A percentile compares a stretch with the other conserved stretches of the same genome.
Evolutionary conservation across 2,329 filamentous ascomycete genomes (phyloP).

Genomic region (Xylaria sp.): DNA sequence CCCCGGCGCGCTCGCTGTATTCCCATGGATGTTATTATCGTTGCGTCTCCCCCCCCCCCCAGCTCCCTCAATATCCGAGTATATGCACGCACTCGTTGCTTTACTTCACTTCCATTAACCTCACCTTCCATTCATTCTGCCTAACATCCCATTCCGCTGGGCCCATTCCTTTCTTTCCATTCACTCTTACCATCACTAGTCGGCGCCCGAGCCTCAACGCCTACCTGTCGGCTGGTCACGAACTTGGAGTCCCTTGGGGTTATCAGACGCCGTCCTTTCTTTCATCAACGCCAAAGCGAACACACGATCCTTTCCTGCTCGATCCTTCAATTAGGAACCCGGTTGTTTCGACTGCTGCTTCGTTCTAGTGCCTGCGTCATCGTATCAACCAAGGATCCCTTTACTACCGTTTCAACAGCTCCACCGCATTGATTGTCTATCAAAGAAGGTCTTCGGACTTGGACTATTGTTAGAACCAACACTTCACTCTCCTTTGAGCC

Average conservation of each 20-base stretch:
- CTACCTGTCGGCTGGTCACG: conserved; percentile 32
- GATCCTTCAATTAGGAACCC: conserved; percentile 36
- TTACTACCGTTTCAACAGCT: neutral
- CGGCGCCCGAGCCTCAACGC: conserved; percentile 22
- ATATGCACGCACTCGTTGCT: conserved; percentile 26
- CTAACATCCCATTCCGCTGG: conserved; percentile 23
- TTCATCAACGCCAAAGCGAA: conserved; percentile 18
- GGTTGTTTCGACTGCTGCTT: conserved; percentile 40
- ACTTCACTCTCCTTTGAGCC: neutral
- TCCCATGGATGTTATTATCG: conserved; percentile 23
- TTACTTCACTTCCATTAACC: too few species aligned
- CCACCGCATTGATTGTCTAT: conserved; percentile 3
- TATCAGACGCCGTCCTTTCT: conserved; percentile 30
- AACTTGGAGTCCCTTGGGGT: conserved; percentile 30
- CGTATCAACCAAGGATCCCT: conserved; percentile 10
- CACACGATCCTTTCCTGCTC: conserved; percentile 22
- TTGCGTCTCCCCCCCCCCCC: conserved; percentile 22
- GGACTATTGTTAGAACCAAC: neutral
- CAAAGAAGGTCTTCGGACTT: neutral
- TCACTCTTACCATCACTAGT: conserved; percentile 26
- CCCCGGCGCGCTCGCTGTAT: conserved; percentile 22
- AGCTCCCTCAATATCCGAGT: conserved; percentile 16
- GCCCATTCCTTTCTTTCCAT: conserved; percentile 32
- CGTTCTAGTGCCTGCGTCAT: conserved; percentile 28
- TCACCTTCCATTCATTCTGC: conserved; percentile 20